These are phyloP conservation scores for Nitzschia sp. DNA, from an alignment of 108 stramenopile genomes.

Conservation along the genomic window DNA sequence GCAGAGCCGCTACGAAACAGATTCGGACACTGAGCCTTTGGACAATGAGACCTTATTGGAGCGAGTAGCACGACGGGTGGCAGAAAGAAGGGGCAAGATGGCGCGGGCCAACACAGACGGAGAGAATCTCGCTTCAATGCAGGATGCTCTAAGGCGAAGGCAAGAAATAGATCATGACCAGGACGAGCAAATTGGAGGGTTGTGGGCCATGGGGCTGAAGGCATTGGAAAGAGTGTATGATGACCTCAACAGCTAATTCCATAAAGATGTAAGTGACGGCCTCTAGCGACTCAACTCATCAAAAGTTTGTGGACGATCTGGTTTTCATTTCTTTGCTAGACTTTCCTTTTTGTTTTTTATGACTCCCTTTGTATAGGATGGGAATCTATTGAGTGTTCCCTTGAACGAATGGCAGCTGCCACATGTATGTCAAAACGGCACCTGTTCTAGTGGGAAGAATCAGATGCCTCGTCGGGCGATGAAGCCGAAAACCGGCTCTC, in stretches of 20 bases:
- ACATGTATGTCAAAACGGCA: too few species aligned
- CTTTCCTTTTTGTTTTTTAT: too few species aligned
- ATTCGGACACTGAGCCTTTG: neutral
- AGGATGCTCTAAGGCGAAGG: neutral
- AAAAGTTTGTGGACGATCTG: too few species aligned
- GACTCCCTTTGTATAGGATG: too few species aligned
- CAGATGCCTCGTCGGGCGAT: neutral
- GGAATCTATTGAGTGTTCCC: too few species aligned
- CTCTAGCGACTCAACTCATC: too few species aligned
- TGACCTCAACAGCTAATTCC: slow-evolving; percentile 13
- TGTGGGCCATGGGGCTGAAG: slow-evolving; percentile 14
- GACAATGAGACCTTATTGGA: slow-evolving; percentile 11
- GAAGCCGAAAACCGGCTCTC: neutral
- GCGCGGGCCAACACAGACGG: neutral
- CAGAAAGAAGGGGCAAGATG: slow-evolving; percentile 7
- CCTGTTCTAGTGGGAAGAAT: too few species aligned
- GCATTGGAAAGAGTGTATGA: slow-evolving; percentile 16
- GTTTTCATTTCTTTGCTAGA: too few species aligned
- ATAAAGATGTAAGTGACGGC: too few species aligned
- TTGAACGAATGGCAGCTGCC: too few species aligned
- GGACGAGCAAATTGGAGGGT: slow-evolving; percentile 7
- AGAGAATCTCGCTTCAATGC: neutral
- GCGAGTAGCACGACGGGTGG: slow-evolving; percentile 15
- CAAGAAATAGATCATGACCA: slow-evolving; percentile 5
- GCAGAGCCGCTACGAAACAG: neutral